phyloP scores from a whole-genome alignment of 495 filamentous ascomycete species.

The Penicillium verhagenii region DNA sequence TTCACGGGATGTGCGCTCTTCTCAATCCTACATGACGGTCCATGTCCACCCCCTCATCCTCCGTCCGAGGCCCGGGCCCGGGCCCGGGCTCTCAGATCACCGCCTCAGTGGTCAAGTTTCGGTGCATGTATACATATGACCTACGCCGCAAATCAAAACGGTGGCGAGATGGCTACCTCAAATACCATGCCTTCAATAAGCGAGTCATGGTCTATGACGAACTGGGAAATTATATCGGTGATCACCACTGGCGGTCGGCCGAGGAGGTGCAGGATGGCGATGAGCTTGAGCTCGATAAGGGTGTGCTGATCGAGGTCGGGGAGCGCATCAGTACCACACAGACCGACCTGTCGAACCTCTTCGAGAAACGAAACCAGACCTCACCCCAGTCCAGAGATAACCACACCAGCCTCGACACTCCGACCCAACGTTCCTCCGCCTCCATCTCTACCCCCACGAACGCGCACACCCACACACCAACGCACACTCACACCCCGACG shows the following conservation, averaged over 20 bases:
- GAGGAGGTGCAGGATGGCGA: constrained; percentile 70
- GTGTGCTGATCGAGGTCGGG: constrained; percentile 73
- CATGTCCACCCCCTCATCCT: constrained; percentile 37
- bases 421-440: constrained; percentile 15
- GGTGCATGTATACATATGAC: constrained; percentile 84
- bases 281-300: constrained; percentile 76
- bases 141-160: constrained; percentile 81
- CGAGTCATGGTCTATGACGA: constrained; percentile 89
- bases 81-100: constrained; percentile 56
- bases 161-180: constrained; percentile 89
- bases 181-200: constrained; percentile 89
- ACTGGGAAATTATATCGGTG: constrained; percentile 74
- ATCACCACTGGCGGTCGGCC: constrained; percentile 74
- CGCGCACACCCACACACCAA: not conserved
- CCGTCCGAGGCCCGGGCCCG: constrained; percentile 25
- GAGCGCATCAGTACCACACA: constrained; percentile 69
- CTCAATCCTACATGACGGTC: not conserved
- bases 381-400: constrained; percentile 21
- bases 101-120: constrained; percentile 73
- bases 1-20: not conserved
- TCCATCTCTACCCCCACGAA: constrained; percentile 6
- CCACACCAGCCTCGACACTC: constrained; percentile 5
- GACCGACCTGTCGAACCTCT: constrained; percentile 71
- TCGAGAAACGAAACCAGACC: constrained; percentile 56
- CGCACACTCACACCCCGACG: not conserved